Evolutionary conservation across 208 protist genomes (phyloP).

Genomic region (Acanthamoeba healyi): DNA sequence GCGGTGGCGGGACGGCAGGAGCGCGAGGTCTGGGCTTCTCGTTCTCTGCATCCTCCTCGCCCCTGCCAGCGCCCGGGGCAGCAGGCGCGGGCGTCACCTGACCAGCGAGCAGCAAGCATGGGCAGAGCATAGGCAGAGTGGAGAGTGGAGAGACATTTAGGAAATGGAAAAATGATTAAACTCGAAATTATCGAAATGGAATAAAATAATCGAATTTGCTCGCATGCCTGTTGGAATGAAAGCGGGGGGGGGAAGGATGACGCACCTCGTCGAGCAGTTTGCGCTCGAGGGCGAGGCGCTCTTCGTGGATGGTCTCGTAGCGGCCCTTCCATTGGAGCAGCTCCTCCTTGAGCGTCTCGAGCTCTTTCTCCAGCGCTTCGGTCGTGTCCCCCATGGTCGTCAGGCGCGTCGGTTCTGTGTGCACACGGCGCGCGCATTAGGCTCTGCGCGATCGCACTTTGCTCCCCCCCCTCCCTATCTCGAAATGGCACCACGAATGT

Average conservation of each 20-base stretch:
- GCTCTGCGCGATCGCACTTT: too few species aligned
- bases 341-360: not conserved
- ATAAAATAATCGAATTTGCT: too few species aligned
- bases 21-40: not conserved
- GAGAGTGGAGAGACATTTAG: not conserved
- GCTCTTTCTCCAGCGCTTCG: constrained; percentile 28
- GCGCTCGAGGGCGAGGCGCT: constrained; percentile 33
- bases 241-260: too few species aligned
- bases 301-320: constrained; percentile 30
- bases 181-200: too few species aligned
- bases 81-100: not conserved
- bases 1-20: not conserved
- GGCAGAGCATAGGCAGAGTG: too few species aligned
- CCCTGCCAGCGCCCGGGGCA: not conserved
- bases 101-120: not conserved
- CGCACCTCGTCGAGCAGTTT: not conserved
- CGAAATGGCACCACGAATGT: too few species aligned
- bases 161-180: not conserved
- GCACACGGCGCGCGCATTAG: too few species aligned
- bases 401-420: not conserved
- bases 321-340: not conserved
- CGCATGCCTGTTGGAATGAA: not conserved
- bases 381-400: not conserved
- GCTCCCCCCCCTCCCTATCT: too few species aligned
- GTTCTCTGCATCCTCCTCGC: not conserved